phyloP scores from a whole-genome alignment of 1,284 basidiomycete genomes.

The Rugiboletus extremiorientalis region DNA sequence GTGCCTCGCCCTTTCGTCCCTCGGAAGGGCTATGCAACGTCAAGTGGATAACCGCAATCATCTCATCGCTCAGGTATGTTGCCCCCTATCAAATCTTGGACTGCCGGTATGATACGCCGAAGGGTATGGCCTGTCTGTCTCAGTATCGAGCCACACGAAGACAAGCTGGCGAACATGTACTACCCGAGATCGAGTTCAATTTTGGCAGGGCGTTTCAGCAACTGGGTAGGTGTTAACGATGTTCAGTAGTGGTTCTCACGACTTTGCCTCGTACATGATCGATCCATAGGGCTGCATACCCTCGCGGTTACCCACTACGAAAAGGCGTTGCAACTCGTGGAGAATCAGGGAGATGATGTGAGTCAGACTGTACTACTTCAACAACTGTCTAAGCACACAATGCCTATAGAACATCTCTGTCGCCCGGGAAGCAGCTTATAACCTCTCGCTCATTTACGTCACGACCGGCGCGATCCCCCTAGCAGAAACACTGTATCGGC shows the following conservation, averaged over 20 bases:
- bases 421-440: slow-evolving; percentile 81
- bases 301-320: slow-evolving; percentile 86
- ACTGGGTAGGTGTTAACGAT: slow-evolving; percentile 54
- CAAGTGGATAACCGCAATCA: slow-evolving; percentile 95
- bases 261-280: neutral
- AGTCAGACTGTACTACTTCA: slow-evolving; percentile 2
- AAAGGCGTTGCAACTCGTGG: slow-evolving; percentile 62
- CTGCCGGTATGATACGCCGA: neutral
- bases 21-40: slow-evolving; percentile 89
- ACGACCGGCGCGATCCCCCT: slow-evolving; percentile 71
- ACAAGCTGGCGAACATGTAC: slow-evolving; percentile 41
- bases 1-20: slow-evolving; percentile 77
- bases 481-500: slow-evolving; percentile 61
- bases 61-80: slow-evolving; percentile 67
- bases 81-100: neutral
- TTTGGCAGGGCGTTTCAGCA: slow-evolving; percentile 91
- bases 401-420: slow-evolving; percentile 16
- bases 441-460: slow-evolving; percentile 80
- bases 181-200: slow-evolving; percentile 84
- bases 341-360: slow-evolving; percentile 31
- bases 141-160: slow-evolving; percentile 66
- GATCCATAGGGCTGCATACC: slow-evolving; percentile 63
- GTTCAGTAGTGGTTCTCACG: neutral
- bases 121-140: slow-evolving; percentile 84
- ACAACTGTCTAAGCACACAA: neutral